Evolutionary conservation across 495 filamentous ascomycete genomes (phyloP).

Genomic region (Lasiosphaeria miniovina): DNA sequence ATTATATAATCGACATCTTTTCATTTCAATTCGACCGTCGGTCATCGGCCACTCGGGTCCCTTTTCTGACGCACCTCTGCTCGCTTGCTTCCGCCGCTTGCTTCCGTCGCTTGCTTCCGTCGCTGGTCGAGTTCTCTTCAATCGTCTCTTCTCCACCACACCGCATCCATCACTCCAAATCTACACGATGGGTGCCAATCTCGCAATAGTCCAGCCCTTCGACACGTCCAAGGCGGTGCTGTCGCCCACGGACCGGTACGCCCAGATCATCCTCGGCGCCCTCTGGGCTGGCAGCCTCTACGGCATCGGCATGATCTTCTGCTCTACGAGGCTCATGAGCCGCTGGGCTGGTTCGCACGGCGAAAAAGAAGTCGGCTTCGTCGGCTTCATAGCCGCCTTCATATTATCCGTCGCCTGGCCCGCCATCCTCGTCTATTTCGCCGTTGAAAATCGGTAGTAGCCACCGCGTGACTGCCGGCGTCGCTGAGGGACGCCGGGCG

Average conservation of each 20-base stretch:
- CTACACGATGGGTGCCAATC: slow-evolving; percentile 32
- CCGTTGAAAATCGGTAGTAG: neutral
- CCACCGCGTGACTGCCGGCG: neutral
- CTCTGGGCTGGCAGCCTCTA: slow-evolving; percentile 30
- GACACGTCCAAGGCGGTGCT: slow-evolving; percentile 27
- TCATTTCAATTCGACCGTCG: neutral
- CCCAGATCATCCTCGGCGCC: slow-evolving; percentile 32
- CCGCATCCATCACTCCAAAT: neutral
- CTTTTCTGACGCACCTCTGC: slow-evolving; percentile 10
- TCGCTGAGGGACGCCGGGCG: neutral
- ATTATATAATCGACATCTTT: neutral
- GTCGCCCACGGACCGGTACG: slow-evolving; percentile 21
- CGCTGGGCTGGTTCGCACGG: slow-evolving; percentile 32
- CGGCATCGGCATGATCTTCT: slow-evolving; percentile 36
- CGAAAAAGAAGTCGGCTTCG: slow-evolving; percentile 24
- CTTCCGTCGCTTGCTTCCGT: neutral
- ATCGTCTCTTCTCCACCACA: neutral
- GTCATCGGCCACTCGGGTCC: slow-evolving; percentile 2
- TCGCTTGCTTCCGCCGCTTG: neutral
- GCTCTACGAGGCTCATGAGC: slow-evolving; percentile 29
- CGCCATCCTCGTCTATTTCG: slow-evolving; percentile 30
- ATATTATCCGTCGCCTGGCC: slow-evolving; percentile 28
- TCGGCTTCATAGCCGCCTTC: slow-evolving; percentile 29
- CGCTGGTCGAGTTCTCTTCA: neutral
- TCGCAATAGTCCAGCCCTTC: slow-evolving; percentile 25